Base-by-base conservation (phyloP, 495 filamentous ascomycete genomes). In the Paragyromitra xinjiangensis region DNA sequence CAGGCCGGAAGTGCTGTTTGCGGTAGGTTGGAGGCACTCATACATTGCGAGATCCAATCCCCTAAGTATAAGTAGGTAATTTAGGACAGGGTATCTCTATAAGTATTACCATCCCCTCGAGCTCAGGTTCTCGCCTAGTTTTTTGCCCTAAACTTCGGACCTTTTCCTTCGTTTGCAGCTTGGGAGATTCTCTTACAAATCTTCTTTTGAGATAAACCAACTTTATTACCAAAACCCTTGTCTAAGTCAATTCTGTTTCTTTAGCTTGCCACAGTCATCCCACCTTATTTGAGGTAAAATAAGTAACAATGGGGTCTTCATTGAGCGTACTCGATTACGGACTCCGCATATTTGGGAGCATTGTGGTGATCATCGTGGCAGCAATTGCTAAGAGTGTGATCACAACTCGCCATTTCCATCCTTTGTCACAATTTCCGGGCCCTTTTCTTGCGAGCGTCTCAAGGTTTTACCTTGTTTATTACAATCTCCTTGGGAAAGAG, bases 401-500 rank as follows among this genome's bases (percentile, higher is more conserved):
- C 51, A 24, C 62, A 16, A 66, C 55, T 9, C 77, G 67, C 34
- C 84, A 82, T 71, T 81, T 82, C 26, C 83, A 84, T 66, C 83
- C 83, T 24, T 77, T 84, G 14, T 70, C 78, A 64, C 56, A 66
- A 8, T 83, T 80, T 67, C 83, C 83, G 6, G 83, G 83, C 6
- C 83, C 82, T 2, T 75, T 81, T 14, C 51, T 82, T 34, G 74
- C 59, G 6, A 70, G 71, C 29, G 40, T 80, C 48, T 62, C 83
- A 6, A 66, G 75, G 22, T 39, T 79, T 37, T 79, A 61, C 53
- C 61, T 69, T 5, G 34, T 81, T 19, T 75, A 71, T 24, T 71
- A 64, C 40, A 75, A 69, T 22, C 61, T 79, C 24, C 44, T 58
- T 34, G 77, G 77, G 16, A 55, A 44, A 34, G 69, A 74, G 34